Conservation (phyloP, 2,329 filamentous ascomycete genomes). For the Colletotrichum destructivum region DNA sequence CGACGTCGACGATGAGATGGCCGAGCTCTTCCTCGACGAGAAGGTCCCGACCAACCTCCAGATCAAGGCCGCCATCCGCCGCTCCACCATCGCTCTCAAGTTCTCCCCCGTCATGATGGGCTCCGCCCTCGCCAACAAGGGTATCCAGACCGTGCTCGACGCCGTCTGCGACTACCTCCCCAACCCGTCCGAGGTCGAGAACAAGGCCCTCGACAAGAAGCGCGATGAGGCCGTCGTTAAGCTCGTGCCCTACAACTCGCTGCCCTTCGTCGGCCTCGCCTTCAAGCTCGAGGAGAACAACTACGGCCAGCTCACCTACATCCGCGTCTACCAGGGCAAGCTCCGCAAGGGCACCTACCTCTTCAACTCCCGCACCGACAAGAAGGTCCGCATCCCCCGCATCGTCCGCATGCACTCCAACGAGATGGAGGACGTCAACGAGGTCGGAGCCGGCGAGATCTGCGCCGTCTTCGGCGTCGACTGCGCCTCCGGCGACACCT, state of each 20-base stretch:
- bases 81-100: slow-evolving; percentile 89
- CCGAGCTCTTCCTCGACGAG: slow-evolving; percentile 94
- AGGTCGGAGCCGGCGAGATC: slow-evolving; percentile 96
- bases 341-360: slow-evolving; percentile 91
- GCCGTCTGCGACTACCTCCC: slow-evolving; percentile 96
- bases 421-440: slow-evolving; percentile 96
- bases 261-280: slow-evolving; percentile 94
- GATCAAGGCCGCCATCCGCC: slow-evolving; percentile 92
- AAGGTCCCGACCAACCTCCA: slow-evolving; percentile 82
- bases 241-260: slow-evolving; percentile 91
- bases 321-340: slow-evolving; percentile 96
- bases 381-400: slow-evolving; percentile 96
- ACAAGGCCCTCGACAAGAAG: slow-evolving; percentile 88
- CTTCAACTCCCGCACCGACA: slow-evolving; percentile 93
- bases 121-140: slow-evolving; percentile 94
- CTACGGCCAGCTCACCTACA: slow-evolving; percentile 98
- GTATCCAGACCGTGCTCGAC: slow-evolving; percentile 96
- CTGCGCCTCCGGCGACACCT: slow-evolving; percentile 97
- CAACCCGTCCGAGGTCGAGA: slow-evolving; percentile 90
- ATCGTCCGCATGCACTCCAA: slow-evolving; percentile 99
- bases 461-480: slow-evolving; percentile 99
- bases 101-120: slow-evolving; percentile 98
- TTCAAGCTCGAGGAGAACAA: slow-evolving; percentile 99
- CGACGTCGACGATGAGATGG: slow-evolving; percentile 98
- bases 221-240: slow-evolving; percentile 85